These are phyloP conservation scores for Endoconidiophora laricicola DNA, from an alignment of 2,329 filamentous ascomycete species.

Conservation along the genomic window DNA sequence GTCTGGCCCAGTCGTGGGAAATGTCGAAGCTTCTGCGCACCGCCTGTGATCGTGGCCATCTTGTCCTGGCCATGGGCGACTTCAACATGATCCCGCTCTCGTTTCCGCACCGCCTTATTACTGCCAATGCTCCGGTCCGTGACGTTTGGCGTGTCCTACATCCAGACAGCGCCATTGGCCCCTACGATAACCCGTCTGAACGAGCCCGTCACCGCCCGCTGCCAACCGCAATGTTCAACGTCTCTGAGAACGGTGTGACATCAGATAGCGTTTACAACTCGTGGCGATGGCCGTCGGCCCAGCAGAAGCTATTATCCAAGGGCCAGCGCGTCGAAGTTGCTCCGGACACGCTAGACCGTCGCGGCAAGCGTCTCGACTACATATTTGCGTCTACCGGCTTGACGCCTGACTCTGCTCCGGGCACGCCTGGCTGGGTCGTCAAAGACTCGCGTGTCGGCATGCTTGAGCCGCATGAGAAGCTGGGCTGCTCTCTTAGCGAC, in stretches of 20 bases:
- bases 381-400: slow-evolving; percentile 58
- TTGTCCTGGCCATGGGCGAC: slow-evolving; percentile 77
- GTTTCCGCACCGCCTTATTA: slow-evolving; percentile 68
- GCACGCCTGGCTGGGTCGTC: slow-evolving; percentile 46
- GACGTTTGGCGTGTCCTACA: slow-evolving; percentile 78
- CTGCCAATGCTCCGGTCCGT: slow-evolving; percentile 55
- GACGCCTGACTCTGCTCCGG: slow-evolving; percentile 15
- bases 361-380: slow-evolving; percentile 84
- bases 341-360: slow-evolving; percentile 49
- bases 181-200: slow-evolving; percentile 51
- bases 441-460: slow-evolving; percentile 58
- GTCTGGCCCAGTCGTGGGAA: slow-evolving; percentile 87
- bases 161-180: slow-evolving; percentile 67
- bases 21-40: slow-evolving; percentile 76
- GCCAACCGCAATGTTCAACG: slow-evolving; percentile 63
- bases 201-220: slow-evolving; percentile 46
- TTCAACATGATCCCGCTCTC: slow-evolving; percentile 93
- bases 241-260: slow-evolving; percentile 67
- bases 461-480: slow-evolving; percentile 60
- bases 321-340: slow-evolving; percentile 36
- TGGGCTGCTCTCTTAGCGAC: slow-evolving; percentile 79
- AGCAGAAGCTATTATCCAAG: slow-evolving; percentile 49
- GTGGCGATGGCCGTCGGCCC: slow-evolving; percentile 69
- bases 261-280: slow-evolving; percentile 80
- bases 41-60: slow-evolving; percentile 61